Evolutionary conservation across 176 grass and related monocot species (phyloP), one percentile per base, ranked within the genome.

Genomic region (Guadua angustifolia): DNA sequence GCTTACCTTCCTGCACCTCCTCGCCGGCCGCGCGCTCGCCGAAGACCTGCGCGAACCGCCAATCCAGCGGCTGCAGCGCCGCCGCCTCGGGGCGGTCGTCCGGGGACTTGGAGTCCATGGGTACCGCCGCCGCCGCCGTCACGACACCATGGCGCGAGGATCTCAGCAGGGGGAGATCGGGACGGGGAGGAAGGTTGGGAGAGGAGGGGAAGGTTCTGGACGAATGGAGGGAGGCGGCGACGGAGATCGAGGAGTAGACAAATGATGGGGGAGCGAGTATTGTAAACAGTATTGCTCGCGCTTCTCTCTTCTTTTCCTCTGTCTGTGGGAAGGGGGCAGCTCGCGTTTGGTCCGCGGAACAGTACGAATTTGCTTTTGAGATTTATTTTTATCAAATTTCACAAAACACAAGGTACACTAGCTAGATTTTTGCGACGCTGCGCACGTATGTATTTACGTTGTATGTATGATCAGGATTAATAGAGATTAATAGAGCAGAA

Each of bases 31-130:
- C 69, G 70, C 94, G 91, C 83, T 96, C 94, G 88, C 94, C 94
- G 74, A 96, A 96, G 80, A 96, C 94, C 94, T 96, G 94, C 18
- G 94, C 92, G 81, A 96, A 96, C 53, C 86, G 81, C 94, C 94
- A 96, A 25, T 96, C 94, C 73, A 91, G 84, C 44, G 86, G 75
- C 74, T 84, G 88, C 39, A 42, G 13, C 12, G 33, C 71, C 11
- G 79, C 72, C 79, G 38, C 49, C 68, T 66, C 74, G 58, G 66
- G 47, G 38, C 57, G 75, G 67, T 84, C 80, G 66, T 79, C 81
- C 40, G 87, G 39, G 81, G 69, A 66, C 87, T 42, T 75, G 75
- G 82, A 57, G 49, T 88, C 81, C 87, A 88, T 88, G 59, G 17
- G 42, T 52, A 61, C 40, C 35, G 22, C 40, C 17, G 57, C 55